Percentiles rank a stretch among this genome's conserved stretches.
These are phyloP conservation scores for Geum urbanum DNA, from an alignment of 306 rosid species.

Conservation along the genomic window DNA sequence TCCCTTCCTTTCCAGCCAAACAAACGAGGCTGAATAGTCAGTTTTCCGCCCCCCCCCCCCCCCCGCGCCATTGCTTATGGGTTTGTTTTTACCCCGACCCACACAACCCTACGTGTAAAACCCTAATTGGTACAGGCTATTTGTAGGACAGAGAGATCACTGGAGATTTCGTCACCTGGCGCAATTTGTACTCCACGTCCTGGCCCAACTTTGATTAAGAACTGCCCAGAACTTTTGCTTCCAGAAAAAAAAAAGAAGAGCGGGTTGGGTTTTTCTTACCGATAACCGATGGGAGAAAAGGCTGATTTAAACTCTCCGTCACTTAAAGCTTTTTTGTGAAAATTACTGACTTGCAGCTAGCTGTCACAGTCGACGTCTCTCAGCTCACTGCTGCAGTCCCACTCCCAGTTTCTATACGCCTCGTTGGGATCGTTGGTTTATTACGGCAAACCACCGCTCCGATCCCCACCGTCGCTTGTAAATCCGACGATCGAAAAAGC, in stretches of 20 bases:
- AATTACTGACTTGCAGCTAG: no score
- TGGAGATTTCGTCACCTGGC: constrained; percentile 41
- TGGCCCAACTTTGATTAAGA: constrained; percentile 15
- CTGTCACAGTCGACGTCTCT: no score
- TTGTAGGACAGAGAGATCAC: constrained; percentile 19
- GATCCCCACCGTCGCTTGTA: constrained; percentile 1
- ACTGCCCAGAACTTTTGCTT: constrained; percentile 40
- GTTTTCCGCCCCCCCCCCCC: no score
- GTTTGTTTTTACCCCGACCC: no score
- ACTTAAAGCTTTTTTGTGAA: no score
- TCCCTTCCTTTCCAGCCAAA: no score
- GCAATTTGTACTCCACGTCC: constrained; percentile 15
- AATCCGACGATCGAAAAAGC: constrained; percentile 12
- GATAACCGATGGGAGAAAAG: constrained; percentile 29
- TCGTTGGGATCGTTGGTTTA: neutral
- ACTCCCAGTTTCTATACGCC: constrained; percentile 4
- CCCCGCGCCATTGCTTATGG: no score
- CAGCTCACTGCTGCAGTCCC: constrained; percentile 7
- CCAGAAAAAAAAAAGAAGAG: neutral
- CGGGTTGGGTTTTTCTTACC: constrained; percentile 6
- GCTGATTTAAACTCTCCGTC: neutral
- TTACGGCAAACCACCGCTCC: neutral
- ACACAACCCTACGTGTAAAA: constrained; percentile 13
- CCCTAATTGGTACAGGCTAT: neutral
- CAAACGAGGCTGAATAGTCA: no score